Evolutionary conservation across 208 protist genomes (phyloP).

Genomic region (Balamuthia mandrillaris): DNA sequence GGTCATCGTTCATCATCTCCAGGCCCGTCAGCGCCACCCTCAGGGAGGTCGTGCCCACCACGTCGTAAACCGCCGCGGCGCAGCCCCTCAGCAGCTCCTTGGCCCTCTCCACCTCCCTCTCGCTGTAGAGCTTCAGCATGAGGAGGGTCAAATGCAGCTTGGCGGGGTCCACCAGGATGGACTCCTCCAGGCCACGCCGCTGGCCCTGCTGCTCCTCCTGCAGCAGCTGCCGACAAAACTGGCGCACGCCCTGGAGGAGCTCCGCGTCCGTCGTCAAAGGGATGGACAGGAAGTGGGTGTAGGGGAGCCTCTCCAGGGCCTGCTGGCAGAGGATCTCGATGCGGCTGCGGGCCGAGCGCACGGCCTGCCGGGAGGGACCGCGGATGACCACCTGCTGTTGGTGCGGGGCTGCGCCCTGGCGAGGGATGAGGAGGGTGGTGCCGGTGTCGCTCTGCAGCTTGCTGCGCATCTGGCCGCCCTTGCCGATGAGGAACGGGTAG

Average conservation of each 20-base stretch:
- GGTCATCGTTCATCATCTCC: constrained; percentile 14
- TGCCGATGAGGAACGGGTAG: not conserved
- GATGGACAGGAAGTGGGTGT: constrained; percentile 18
- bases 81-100: not conserved
- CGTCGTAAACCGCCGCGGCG: not conserved
- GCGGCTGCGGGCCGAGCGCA: not conserved
- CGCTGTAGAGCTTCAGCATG: not conserved
- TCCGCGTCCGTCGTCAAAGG: not conserved
- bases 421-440: not conserved
- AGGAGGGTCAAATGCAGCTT: not conserved
- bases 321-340: not conserved
- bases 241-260: too few relatives aligned
- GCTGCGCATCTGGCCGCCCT: not conserved
- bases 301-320: not conserved
- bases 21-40: not conserved
- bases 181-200: not conserved
- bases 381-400: not conserved
- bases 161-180: not conserved
- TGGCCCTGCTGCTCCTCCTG: too few relatives aligned
- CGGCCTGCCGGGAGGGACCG: not conserved
- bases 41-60: not conserved
- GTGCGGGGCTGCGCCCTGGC: not conserved
- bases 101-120: not conserved
- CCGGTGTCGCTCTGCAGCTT: not conserved
- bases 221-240: too few relatives aligned